Evolutionary conservation across 2,329 filamentous ascomycete species (phyloP), one percentile per base, ranked within the genome.

Genomic region (Phaeosphaeriaceae sp.): DNA sequence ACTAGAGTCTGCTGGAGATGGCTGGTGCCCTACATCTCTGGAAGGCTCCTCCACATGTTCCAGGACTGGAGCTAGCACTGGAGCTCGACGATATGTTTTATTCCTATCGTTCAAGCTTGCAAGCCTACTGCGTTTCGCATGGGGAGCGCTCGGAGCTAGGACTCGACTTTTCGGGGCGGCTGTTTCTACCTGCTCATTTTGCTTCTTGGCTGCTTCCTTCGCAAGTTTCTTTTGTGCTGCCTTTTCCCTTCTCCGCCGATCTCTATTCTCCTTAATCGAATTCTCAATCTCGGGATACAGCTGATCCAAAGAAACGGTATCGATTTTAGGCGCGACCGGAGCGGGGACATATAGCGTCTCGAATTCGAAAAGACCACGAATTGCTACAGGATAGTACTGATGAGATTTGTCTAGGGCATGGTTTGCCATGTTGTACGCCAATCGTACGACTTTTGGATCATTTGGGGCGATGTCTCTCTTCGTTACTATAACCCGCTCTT

Each of bases 391-490:
- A 37, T 62, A 72, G 50, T 66, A 74, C 35, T 64, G 58, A 20
- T 63, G 59, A 12, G 62, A 61, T n/a, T 62, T 64, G 3, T 62
- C 58, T 8, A 64, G 63, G 49, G 69, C 63, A 16, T 54, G 55
- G n/a, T 77, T 69, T 7, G 82, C 76, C 45, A 85, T 81, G 35
- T 78, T 77, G 18, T 73, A 68, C 54, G 81, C 78, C 58, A 84
- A 64, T 2, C 76, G 67, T 40, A 74, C 74, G 13, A 85, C 76
- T n/a, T 74, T 52, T 2, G 74, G 71, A 37, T 79, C 76, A 11
- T 73, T 70, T 6, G 78, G 66, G 6, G 73, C 64, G 28, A 84
- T 69, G 2, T 79, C 70, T 16, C 78, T 73, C 40, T 77, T 74
- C 9, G 75, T 74, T 21, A 85, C 59, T 13, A 87, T 76, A 4